Evolutionary conservation across 2,329 filamentous ascomycete species (phyloP), one percentile per base, ranked within the genome.

Genomic region (Rutstroemia sp.): DNA sequence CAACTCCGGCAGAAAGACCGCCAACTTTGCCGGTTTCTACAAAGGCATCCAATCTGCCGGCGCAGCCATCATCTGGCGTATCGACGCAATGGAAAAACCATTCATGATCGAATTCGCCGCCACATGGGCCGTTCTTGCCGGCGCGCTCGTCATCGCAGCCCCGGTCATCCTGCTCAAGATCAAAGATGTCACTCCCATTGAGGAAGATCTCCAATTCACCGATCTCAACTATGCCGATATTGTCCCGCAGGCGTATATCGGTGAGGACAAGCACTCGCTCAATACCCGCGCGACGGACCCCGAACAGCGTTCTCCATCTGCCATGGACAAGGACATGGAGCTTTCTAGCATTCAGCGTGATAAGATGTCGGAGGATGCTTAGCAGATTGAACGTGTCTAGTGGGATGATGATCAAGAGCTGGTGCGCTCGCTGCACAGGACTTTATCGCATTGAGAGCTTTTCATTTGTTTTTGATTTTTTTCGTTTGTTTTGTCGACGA

Each of bases 11-110:
- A 89, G 91, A 70, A 92, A 90, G 72, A 81, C 92, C 30, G 91
- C 91, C 74, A 95, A 95, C 76, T 86, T 92, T 67, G 87, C 89
- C 42, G 91, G 88, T 60, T 90, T 87, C 76, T 92, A 92, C 79
- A 92, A 92, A 75, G 85, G 85, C 48, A 87, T 95, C 62, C 89
- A 95, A 71, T 91, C 87, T 19, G 88, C 88, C 16, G 89, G 89
- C 64, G 83, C 86, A 4, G 89, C 87, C 58, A 79, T 90, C 65
- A 86, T 81, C 63, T 87, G 81, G 82, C 80, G 82, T 25, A 70
- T 92, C 50, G 88, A 92, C 66, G 78, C 77, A 21, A 54, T 79
- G 25, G 72, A 79, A 25, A 78, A 78, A 27, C 74, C 84, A 0
- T 94, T 81, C 72, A 82, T 87, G 75, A 80, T 78, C 62, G 80